phyloP scores from a whole-genome alignment of 2,329 filamentous ascomycete genomes.

The Colletotrichum filicis region DNA sequence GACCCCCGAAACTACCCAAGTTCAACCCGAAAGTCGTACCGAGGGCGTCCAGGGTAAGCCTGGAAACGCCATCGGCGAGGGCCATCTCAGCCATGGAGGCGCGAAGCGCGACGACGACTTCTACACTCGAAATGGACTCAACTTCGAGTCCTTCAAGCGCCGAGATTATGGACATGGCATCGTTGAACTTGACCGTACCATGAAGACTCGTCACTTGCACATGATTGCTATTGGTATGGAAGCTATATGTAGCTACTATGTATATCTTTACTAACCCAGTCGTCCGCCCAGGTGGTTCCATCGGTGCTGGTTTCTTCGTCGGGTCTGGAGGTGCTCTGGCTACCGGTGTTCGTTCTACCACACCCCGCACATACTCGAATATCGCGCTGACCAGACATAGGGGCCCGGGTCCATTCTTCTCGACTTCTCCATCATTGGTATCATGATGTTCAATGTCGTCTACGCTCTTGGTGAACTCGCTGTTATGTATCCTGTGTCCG shows the following conservation, averaged over 20 bases:
- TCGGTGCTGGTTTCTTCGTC: constrained; percentile 72
- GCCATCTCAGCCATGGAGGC: not conserved
- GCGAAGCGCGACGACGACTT: constrained; percentile 22
- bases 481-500: constrained; percentile 66
- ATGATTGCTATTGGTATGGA: constrained; percentile 59
- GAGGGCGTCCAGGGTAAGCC: not conserved
- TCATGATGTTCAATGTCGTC: constrained; percentile 66
- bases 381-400: constrained; percentile 27
- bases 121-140: constrained; percentile 39
- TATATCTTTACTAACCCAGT: not conserved
- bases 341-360: constrained; percentile 52
- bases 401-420: constrained; percentile 49
- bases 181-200: constrained; percentile 42
- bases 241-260: not conserved
- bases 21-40: constrained; percentile 7
- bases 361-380: not conserved
- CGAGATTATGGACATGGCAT: constrained; percentile 36
- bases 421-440: constrained; percentile 60
- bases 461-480: constrained; percentile 70
- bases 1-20: constrained; percentile 29
- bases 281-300: constrained; percentile 47
- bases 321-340: constrained; percentile 63
- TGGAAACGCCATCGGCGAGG: not conserved
- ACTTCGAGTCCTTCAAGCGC: constrained; percentile 39
- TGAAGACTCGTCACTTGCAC: constrained; percentile 61